Base-by-base conservation (phyloP, 495 filamentous ascomycete genomes). In the Neurospora sp. region DNA sequence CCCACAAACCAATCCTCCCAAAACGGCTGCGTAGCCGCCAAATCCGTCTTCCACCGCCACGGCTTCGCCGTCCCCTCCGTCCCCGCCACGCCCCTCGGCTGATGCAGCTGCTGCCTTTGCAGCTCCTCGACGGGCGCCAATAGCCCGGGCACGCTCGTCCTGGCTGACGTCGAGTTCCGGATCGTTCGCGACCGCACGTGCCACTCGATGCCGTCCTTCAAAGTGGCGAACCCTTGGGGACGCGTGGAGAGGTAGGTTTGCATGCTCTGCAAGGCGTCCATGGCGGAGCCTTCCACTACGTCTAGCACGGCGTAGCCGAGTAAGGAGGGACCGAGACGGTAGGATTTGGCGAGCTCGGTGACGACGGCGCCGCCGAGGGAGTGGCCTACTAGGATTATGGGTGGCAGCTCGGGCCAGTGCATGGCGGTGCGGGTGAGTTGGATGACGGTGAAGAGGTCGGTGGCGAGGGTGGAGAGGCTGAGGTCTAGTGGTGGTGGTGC, bases 241-340 rank as follows among this genome's bases (percentile, higher is more conserved):
- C 96, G 89, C 16, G 90, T 95, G 1, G 90, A 89, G 20, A 99
- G 88, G 81, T 97, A 97, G 37, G 90, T 90, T 75, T 95, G 91
- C 96, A 99, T 99, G 79, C 91, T 93, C 82, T 93, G 91, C 44
- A 98, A 86, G n/a, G 96, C 96, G 79, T 98, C 96, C 80, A 99
- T 93, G 38, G 87, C 86, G 16, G 85, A 85, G 76, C 93, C 94
- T 84, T 99, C 96, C 40, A 99, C 96, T 11, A 99, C 94, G 81
- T 99, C 96, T 12, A 99, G 83, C 12, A 99, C 95, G 9, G 90
- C 93, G 84, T 95, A 97, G 16, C 93, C 96, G 16, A 98, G 82
- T 6, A 98, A 78, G 37, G 89, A 85, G 38, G 80, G 81, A 2
- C 93, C 93, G 14, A 20, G 70, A 14, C 72, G 62, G 31, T 72